Evolutionary conservation across 768 basidiomycete genomes (phyloP).

Genomic region (Pleurotus ostreatus): DNA sequence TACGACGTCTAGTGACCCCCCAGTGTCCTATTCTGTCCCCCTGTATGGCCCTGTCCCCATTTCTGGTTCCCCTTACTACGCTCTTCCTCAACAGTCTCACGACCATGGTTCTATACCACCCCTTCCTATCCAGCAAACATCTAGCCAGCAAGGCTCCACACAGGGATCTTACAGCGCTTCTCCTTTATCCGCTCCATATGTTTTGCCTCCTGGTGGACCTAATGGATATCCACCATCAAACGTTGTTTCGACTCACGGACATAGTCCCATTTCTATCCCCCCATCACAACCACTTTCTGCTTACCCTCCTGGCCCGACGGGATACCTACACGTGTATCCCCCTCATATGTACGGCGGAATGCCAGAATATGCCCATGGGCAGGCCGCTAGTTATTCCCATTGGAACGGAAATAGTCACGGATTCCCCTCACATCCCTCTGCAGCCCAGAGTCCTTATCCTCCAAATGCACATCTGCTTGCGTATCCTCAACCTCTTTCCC

Average conservation of each 20-base stretch:
- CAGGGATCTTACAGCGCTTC: background rate
- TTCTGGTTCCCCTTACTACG: background rate
- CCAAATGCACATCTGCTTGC: conserved; percentile 5
- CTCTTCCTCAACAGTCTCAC: background rate
- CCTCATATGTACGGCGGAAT: conserved; percentile 19
- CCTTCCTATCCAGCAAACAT: background rate
- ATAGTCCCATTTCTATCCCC: background rate
- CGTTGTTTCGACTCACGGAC: background rate
- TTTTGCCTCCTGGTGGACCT: background rate
- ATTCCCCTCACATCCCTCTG: conserved; percentile 17
- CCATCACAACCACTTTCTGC: background rate
- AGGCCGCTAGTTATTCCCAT: conserved; percentile 29
- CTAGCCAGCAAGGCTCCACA: background rate
- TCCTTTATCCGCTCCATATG: background rate
- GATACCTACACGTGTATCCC: conserved; percentile 20
- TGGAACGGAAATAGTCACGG: conserved; percentile 28
- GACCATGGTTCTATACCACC: background rate
- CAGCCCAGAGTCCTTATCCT: conserved; percentile 20
- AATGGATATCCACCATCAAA: background rate
- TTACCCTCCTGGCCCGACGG: conserved; percentile 11
- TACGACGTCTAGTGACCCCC: conserved; percentile 4
- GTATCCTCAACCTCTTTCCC: conserved; percentile 4
- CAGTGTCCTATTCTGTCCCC: conserved; percentile 9
- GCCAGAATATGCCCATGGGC: conserved; percentile 21
- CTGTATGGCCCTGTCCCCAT: conserved; percentile 9